Conservation (phyloP, 1,139 yeast genomes). For the Lizanozyma gosingica region DNA sequence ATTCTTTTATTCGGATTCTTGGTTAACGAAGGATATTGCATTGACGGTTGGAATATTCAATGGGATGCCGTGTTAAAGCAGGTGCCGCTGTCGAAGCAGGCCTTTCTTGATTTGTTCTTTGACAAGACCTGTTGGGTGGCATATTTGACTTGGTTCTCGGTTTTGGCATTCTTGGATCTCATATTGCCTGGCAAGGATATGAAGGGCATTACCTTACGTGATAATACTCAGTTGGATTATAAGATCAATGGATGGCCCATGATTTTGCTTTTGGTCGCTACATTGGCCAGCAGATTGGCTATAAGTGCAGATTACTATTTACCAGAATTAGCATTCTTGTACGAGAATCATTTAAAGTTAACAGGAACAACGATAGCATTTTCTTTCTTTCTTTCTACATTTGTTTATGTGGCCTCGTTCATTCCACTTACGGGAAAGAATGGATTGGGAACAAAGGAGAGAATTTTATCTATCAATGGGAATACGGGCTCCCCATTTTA, state of each 20-base stretch:
- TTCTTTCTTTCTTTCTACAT: slow-evolving; percentile 52
- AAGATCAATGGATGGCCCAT: slow-evolving; percentile 74
- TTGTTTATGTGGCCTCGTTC: slow-evolving; percentile 63
- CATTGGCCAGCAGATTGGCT: slow-evolving; percentile 44
- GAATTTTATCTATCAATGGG: slow-evolving; percentile 78
- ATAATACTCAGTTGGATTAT: slow-evolving; percentile 61
- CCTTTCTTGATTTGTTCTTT: slow-evolving; percentile 20
- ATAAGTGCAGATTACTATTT: slow-evolving; percentile 40
- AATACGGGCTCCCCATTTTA: slow-evolving; percentile 68
- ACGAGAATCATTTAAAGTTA: slow-evolving; percentile 58
- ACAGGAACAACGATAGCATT: slow-evolving; percentile 56
- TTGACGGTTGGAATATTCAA: slow-evolving; percentile 40
- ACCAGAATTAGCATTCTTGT: slow-evolving; percentile 75
- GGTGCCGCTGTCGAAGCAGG: slow-evolving; percentile 17
- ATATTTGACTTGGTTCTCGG: slow-evolving; percentile 69
- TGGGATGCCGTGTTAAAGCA: slow-evolving; percentile 20
- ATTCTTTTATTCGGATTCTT: slow-evolving; percentile 51
- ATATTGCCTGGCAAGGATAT: slow-evolving; percentile 64
- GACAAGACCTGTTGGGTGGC: slow-evolving; percentile 47
- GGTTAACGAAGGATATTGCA: slow-evolving; percentile 46
- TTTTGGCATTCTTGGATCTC: slow-evolving; percentile 53
- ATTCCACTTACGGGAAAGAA: slow-evolving; percentile 44
- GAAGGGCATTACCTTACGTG: slow-evolving; percentile 66
- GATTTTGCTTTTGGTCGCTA: slow-evolving; percentile 34
- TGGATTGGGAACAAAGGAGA: slow-evolving; percentile 49